Percentiles rank a stretch among this genome's conserved stretches.
Evolutionary conservation across 2,329 filamentous ascomycete genomes (phyloP).

Genomic region (Colletotrichum acutatum): DNA sequence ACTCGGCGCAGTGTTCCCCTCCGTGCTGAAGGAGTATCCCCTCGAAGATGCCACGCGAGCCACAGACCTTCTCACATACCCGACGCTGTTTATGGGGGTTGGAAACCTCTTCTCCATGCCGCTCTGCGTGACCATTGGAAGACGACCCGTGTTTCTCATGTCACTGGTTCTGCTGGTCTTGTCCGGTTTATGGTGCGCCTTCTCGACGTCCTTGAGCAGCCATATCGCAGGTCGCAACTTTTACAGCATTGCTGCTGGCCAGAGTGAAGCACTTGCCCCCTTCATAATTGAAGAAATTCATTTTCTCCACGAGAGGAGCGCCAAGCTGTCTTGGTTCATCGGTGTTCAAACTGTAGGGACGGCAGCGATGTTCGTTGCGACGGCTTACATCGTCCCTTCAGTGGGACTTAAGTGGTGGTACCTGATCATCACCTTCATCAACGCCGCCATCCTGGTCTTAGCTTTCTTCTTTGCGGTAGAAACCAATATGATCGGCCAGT

Average conservation of each 20-base stretch:
- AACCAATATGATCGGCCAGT: constrained; percentile 35
- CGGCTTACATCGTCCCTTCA: constrained; percentile 36
- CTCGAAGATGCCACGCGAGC: constrained; percentile 24
- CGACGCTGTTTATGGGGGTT: constrained; percentile 43
- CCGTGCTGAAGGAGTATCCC: constrained; percentile 35
- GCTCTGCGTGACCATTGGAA: constrained; percentile 43
- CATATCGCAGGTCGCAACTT: constrained; percentile 42
- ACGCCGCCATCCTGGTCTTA: constrained; percentile 24
- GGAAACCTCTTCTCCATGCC: constrained; percentile 47
- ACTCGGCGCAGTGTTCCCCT: constrained; percentile 34
- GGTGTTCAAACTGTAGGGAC: constrained; percentile 35
- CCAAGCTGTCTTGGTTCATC: constrained; percentile 36
- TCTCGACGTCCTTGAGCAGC: not conserved
- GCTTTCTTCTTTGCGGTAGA: constrained; percentile 37
- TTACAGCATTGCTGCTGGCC: constrained; percentile 45
- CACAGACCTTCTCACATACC: constrained; percentile 45
- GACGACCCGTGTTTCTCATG: constrained; percentile 44
- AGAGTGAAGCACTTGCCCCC: constrained; percentile 43
- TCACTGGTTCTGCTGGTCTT: constrained; percentile 42
- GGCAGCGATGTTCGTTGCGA: constrained; percentile 36
- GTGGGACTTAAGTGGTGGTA: constrained; percentile 39
- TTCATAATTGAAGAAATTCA: constrained; percentile 40
- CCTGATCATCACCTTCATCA: constrained; percentile 37
- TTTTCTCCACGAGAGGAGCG: constrained; percentile 38
- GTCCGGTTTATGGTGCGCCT: constrained; percentile 36